Conservation (phyloP, 768 basidiomycete genomes). For the Cubamyces lactineus region DNA sequence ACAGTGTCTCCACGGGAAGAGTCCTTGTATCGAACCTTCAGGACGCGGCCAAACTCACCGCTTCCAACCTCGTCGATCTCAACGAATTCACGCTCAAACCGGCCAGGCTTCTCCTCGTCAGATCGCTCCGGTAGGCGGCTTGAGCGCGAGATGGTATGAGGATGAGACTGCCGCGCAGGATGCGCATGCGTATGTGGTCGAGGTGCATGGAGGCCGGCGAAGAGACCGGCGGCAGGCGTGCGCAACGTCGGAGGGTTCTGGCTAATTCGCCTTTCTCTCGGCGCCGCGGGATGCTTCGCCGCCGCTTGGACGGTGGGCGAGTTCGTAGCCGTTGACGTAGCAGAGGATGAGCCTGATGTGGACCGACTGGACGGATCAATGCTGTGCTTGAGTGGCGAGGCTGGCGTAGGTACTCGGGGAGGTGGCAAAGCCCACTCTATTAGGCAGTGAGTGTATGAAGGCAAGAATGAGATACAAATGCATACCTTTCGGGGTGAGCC, state of each 20-base stretch:
- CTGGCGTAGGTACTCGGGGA: slow-evolving; percentile 49
- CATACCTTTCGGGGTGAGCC: slow-evolving; percentile 54
- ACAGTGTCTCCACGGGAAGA: slow-evolving; percentile 38
- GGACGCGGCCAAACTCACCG: slow-evolving; percentile 93
- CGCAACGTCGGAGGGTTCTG: slow-evolving; percentile 11
- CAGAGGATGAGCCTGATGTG: slow-evolving; percentile 61
- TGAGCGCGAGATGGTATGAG: not conserved
- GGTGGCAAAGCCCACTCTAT: slow-evolving; percentile 62
- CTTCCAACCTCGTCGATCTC: slow-evolving; percentile 83
- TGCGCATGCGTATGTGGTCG: slow-evolving; percentile 28
- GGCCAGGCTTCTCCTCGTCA: slow-evolving; percentile 57
- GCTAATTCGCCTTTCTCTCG: slow-evolving; percentile 11
- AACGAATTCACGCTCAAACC: slow-evolving; percentile 81
- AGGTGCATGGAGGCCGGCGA: slow-evolving; percentile 12
- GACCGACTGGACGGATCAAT: slow-evolving; percentile 47
- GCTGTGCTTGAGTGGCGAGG: slow-evolving; percentile 51
- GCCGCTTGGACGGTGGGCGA: slow-evolving; percentile 29
- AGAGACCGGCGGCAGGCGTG: slow-evolving; percentile 20
- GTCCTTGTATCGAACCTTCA: slow-evolving; percentile 74
- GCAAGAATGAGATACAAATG: not conserved
- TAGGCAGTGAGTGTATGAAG: slow-evolving; percentile 13
- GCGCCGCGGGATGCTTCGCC: slow-evolving; percentile 7
- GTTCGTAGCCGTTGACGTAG: slow-evolving; percentile 35
- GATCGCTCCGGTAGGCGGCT: slow-evolving; percentile 31
- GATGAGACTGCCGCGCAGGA: slow-evolving; percentile 21